phyloP scores from a whole-genome alignment of 306 rosid genomes.

The Fragaria iinumae region DNA sequence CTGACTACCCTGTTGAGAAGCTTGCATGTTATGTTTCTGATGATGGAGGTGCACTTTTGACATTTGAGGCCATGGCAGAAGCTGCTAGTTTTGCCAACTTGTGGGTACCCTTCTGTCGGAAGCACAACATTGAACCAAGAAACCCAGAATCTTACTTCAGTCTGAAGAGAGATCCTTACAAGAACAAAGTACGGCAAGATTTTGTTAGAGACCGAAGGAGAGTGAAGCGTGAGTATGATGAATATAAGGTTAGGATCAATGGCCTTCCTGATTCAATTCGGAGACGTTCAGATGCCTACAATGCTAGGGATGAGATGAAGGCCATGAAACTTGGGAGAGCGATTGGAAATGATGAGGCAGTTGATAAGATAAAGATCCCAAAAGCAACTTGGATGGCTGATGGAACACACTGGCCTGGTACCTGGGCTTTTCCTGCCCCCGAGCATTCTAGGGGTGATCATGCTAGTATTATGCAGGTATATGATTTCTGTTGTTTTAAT shows the following conservation, averaged over 20 bases:
- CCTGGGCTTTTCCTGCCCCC: conserved; percentile 51
- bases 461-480: conserved; percentile 77
- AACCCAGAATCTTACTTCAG: conserved; percentile 75
- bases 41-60: conserved; percentile 76
- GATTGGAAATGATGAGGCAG: conserved; percentile 48
- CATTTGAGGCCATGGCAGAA: conserved; percentile 89
- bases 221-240: conserved; percentile 76
- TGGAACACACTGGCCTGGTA: conserved; percentile 80
- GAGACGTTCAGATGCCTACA: conserved; percentile 69
- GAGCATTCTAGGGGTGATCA: conserved; percentile 79
- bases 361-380: conserved; percentile 43
- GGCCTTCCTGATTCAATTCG: conserved; percentile 74
- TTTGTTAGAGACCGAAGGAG: conserved; percentile 80
- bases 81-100: conserved; percentile 77
- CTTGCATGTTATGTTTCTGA: conserved; percentile 84
- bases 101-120: conserved; percentile 85
- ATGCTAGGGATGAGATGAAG: conserved; percentile 61
- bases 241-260: conserved; percentile 74
- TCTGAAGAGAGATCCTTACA: conserved; percentile 67
- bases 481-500: background rate
- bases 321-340: conserved; percentile 55
- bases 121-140: conserved; percentile 74
- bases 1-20: conserved; percentile 74
- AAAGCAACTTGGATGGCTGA: conserved; percentile 86
- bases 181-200: conserved; percentile 63